Base-by-base conservation (phyloP, 23 red algal genomes). In the Gracilaria gracilis region DNA sequence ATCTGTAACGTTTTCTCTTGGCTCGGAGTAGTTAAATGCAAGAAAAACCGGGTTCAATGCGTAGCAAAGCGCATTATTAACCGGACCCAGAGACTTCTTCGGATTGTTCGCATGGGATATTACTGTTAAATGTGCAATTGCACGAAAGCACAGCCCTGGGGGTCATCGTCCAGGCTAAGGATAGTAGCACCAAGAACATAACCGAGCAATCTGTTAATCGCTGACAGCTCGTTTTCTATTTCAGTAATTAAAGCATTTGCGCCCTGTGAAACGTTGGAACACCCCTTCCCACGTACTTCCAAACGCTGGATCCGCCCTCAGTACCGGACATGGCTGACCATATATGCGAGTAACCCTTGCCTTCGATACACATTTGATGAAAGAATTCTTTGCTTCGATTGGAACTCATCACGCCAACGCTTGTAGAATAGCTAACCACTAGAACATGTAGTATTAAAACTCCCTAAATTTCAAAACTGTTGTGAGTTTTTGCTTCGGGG, bases 161-260 rank as follows among this genome's bases (percentile, higher is more conserved):
- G 80, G 40, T 84, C 80, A 67, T 84, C 57, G 59, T 84, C 80
- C 2, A 62, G 80, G 37, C 80, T 84, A 44, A 84, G 42, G 2
- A 66, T 42, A 23, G 57, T 84, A 13, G 25, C 24, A 17, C 38
- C 36, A 28, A 4, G 58, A 4, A 85, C 61, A 40, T 82, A 61
- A 20, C 59, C 15, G 3, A 48, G 38, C 0, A 32, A 36, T 19
- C 81, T 25, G 40, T 67, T 85, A 29, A 36, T 31, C 21, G 61
- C 57, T 24, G 81, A 0, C 33, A 85, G 21, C 48, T 85, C 54
- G 14, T 85, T 23, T 40, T 85, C 81, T 21, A 85, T 28, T 32
- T 85, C 81, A 39, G 62, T 40, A 44, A 85, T 70, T 1, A 67
- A 15, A 9, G 54, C 35, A 70, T 38, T 85, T 23, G 81, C 57